These are phyloP conservation scores for Capsicum rhomboideum DNA, from an alignment of 257 asterid genomes.

Conservation along the genomic window DNA sequence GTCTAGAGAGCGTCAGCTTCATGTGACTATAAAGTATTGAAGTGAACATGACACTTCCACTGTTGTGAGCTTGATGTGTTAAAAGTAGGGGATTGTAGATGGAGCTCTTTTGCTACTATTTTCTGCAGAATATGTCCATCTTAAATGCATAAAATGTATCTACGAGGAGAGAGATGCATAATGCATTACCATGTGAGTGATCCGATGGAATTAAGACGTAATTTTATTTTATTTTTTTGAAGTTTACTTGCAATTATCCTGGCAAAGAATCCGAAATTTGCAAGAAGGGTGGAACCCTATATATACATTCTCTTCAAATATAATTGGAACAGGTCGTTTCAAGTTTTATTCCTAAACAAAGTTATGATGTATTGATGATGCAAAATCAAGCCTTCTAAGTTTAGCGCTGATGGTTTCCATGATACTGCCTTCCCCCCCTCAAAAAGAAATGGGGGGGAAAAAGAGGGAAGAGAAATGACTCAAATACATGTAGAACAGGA, in stretches of 20 bases:
- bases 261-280: background rate
- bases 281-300: background rate
- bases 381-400: background rate
- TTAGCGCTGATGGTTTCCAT: background rate
- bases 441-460: background rate
- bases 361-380: background rate
- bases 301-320: background rate
- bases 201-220: background rate
- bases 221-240: background rate
- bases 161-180: background rate
- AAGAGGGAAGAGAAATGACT: background rate
- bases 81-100: background rate
- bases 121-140: background rate
- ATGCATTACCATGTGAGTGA: background rate
- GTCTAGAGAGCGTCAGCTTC: background rate
- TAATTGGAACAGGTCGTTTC: background rate
- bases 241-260: background rate
- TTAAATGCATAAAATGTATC: background rate
- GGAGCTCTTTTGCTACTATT: background rate
- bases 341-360: background rate
- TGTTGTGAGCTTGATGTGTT: background rate
- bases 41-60: background rate
- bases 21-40: background rate
- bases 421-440: background rate
- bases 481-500: background rate